These are phyloP conservation scores for Nelumbo lutea DNA, from an alignment of 164 flowering plant genomes.

Conservation along the genomic window DNA sequence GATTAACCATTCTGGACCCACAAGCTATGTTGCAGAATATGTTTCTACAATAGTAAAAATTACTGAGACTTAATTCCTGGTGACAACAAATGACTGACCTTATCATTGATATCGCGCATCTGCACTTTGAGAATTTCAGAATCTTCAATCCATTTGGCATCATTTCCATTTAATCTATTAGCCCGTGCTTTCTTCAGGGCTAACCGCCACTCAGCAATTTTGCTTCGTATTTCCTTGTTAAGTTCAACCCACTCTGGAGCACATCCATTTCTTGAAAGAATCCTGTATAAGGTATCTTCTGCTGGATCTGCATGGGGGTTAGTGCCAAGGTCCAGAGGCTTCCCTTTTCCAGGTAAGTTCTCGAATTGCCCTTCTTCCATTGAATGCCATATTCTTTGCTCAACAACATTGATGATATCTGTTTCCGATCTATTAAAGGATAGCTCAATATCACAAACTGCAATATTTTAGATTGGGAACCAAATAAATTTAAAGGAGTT, in stretches of 20 bases:
- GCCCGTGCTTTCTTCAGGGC: conserved; percentile 62
- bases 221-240: conserved; percentile 71
- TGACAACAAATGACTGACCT: conserved; percentile 36
- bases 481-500: background rate
- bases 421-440: conserved; percentile 70
- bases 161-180: conserved; percentile 28
- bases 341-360: conserved; percentile 94
- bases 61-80: background rate
- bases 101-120: conserved; percentile 57
- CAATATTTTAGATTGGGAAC: background rate
- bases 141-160: conserved; percentile 49
- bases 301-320: conserved; percentile 95
- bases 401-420: conserved; percentile 76
- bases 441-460: background rate
- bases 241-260: conserved; percentile 97
- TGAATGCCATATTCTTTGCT: conserved; percentile 89
- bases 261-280: conserved; percentile 73
- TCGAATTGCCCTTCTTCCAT: conserved; percentile 95
- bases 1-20: background rate
- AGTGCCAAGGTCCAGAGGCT: conserved; percentile 59
- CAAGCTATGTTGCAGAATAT: background rate
- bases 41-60: background rate
- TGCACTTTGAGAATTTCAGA: conserved; percentile 54
- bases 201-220: conserved; percentile 53
- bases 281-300: conserved; percentile 81